Percentiles rank a stretch among this genome's conserved stretches.
Evolutionary conservation across 768 basidiomycete species (phyloP).

Genomic region (Gymnopilus dilepis): DNA sequence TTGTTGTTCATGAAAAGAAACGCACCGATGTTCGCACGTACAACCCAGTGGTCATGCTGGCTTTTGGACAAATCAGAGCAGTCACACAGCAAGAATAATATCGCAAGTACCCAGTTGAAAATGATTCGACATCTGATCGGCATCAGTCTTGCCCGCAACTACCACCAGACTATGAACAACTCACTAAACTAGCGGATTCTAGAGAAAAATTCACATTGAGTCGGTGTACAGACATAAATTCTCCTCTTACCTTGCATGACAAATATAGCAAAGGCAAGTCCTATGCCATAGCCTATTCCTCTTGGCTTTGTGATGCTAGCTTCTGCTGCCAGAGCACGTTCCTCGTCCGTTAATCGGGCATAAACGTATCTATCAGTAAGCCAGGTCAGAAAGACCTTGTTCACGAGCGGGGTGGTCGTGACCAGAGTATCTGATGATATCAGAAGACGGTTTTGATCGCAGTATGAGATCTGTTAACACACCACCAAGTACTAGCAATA

Average conservation of each 20-base stretch:
- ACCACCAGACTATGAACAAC: constrained; percentile 3
- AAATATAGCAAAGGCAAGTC: constrained; percentile 61
- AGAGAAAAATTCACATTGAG: not conserved
- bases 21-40: constrained; percentile 53
- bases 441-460: not conserved
- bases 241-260: constrained; percentile 58
- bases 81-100: not conserved
- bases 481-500: constrained; percentile 53
- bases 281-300: constrained; percentile 66
- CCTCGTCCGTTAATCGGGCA: constrained; percentile 39
- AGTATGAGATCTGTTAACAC: constrained; percentile 5
- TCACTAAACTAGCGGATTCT: constrained; percentile 48
- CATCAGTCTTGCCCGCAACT: not conserved
- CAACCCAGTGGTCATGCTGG: constrained; percentile 52
- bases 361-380: constrained; percentile 54
- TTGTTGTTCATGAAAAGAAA: not conserved
- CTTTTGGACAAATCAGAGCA: constrained; percentile 27
- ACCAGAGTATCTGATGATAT: constrained; percentile 44
- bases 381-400: constrained; percentile 65
- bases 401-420: constrained; percentile 61
- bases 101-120: constrained; percentile 42
- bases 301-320: constrained; percentile 40
- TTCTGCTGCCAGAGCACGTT: constrained; percentile 36
- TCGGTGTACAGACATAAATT: not conserved
- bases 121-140: constrained; percentile 47